A percentile compares a stretch with the other conserved stretches of the same genome.
Evolutionary conservation across 495 filamentous ascomycete genomes (phyloP).

Genomic region (Neurospora hispaniola): DNA sequence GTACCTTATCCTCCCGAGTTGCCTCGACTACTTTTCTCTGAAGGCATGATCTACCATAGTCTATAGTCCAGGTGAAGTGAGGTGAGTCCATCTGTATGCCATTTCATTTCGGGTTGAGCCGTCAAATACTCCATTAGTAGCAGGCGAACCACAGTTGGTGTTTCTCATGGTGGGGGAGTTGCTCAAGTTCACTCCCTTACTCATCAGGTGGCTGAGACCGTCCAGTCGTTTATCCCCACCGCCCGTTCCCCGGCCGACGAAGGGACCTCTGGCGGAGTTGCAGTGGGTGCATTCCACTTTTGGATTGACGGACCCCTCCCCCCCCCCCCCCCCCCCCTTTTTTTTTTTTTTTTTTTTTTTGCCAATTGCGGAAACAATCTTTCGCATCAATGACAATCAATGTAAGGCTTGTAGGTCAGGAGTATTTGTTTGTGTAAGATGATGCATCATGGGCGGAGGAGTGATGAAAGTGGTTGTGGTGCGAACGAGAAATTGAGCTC

Average conservation of each 20-base stretch:
- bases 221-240: not conserved
- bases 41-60: not conserved
- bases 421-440: not conserved
- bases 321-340: too few relatives aligned
- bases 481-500: not conserved
- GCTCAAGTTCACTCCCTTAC: not conserved
- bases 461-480: not conserved
- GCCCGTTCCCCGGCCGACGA: not conserved
- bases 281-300: not conserved
- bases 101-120: not conserved
- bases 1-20: not conserved
- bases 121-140: not conserved
- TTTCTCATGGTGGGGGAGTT: not conserved
- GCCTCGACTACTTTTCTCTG: not conserved
- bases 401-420: not conserved
- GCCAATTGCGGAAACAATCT: not conserved
- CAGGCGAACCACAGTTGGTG: not conserved
- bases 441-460: not conserved
- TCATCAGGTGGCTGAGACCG: not conserved
- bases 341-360: too few relatives aligned
- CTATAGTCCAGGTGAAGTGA: not conserved
- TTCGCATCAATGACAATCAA: not conserved
- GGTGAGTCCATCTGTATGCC: not conserved
- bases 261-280: not conserved
- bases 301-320: not conserved